These are phyloP conservation scores for Rubia occidens DNA, from an alignment of 305 asterid species.

Conservation along the genomic window DNA sequence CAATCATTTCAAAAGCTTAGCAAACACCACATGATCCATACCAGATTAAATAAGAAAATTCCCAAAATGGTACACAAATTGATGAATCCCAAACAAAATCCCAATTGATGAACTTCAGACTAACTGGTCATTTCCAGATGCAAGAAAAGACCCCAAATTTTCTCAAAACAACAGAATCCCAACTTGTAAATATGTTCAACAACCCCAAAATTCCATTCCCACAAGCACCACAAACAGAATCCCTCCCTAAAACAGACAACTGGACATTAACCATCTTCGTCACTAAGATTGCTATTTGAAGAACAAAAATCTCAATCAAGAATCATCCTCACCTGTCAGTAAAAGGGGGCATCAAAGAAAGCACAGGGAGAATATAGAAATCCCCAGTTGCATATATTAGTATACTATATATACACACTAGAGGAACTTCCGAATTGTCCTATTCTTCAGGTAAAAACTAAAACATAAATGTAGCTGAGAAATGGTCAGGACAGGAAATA, in stretches of 20 bases:
- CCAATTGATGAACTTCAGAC: neutral
- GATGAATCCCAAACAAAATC: neutral
- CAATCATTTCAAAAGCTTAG: neutral
- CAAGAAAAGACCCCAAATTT: neutral
- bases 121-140: neutral
- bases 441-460: neutral
- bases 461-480: neutral
- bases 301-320: neutral
- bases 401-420: neutral
- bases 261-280: neutral
- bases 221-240: neutral
- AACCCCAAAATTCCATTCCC: neutral
- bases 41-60: neutral
- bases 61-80: neutral
- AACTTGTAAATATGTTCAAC: neutral
- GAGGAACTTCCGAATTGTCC: neutral
- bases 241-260: neutral
- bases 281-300: neutral
- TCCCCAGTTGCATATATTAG: neutral
- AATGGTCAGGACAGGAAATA: neutral
- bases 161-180: neutral
- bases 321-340: neutral
- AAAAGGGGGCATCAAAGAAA: neutral
- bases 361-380: neutral
- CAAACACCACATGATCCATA: neutral